Evolutionary conservation across 1,284 basidiomycete species (phyloP), one percentile per base, ranked within the genome.

Genomic region (Puccinia horiana): DNA sequence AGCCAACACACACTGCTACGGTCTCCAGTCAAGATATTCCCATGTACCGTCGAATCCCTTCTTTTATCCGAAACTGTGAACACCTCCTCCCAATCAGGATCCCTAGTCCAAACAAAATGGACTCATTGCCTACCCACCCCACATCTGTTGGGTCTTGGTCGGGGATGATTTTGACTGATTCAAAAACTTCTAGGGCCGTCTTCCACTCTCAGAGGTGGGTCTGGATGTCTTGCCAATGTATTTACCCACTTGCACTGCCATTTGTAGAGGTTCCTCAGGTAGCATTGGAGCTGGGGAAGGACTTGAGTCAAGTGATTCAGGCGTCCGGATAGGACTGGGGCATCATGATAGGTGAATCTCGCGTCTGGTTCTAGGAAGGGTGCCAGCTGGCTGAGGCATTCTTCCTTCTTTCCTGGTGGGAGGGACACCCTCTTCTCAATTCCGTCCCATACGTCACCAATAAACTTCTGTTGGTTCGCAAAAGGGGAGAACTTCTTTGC

Each of bases 401-500:
- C 14, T 18, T n/a, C n/a, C n/a, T n/a, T n/a, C n/a, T n/a, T n/a
- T n/a, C n/a, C n/a, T n/a, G n/a, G n/a, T n/a, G n/a, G n/a, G n/a
- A n/a, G n/a, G n/a, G n/a, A 5, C 35, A 52, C 47, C 23, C 6
- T n/a, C n/a, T n/a, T n/a, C n/a, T n/a, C n/a, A n/a, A n/a, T n/a
- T n/a, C n/a, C n/a, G n/a, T n/a, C n/a, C n/a, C n/a, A n/a, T n/a
- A n/a, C n/a, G n/a, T n/a, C n/a, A n/a, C 72, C 72, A 9, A 74
- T 49, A n/a, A 74, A 74, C 14, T 54, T 47, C 16, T 74, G n/a
- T n/a, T n/a, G n/a, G n/a, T n/a, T n/a, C n/a, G n/a, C n/a, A n/a
- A n/a, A n/a, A n/a, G n/a, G n/a, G 2, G 72, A 74, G 54, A n/a
- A 54, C 29, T 74, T 74, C 44, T 40, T 52, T 74, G 0, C n/a